These are phyloP conservation scores for Musa beccarii DNA, from an alignment of 176 grass and related monocot genomes.

Conservation along the genomic window DNA sequence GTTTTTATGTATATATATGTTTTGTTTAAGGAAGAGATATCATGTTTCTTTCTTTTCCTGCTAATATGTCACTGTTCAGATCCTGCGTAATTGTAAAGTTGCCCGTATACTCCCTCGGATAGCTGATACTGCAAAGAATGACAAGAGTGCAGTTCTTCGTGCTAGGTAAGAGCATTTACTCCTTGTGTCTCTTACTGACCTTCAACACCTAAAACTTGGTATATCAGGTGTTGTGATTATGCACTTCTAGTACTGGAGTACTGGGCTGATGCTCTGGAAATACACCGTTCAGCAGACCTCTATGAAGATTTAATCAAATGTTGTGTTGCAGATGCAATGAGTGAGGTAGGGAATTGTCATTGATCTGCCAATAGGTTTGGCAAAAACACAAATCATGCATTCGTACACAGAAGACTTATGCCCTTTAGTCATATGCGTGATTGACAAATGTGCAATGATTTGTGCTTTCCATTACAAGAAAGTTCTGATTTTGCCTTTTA, in stretches of 20 bases:
- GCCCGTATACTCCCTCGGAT: conserved; percentile 72
- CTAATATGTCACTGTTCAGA: conserved; percentile 35
- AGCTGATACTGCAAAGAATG: conserved; percentile 74
- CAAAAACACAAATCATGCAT: background rate
- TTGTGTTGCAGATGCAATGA: conserved; percentile 97
- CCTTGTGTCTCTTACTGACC: background rate
- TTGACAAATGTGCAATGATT: background rate
- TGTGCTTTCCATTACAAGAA: no score
- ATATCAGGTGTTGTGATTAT: conserved; percentile 87
- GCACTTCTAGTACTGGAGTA: conserved; percentile 81
- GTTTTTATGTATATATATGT: background rate
- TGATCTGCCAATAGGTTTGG: background rate
- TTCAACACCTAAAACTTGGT: background rate
- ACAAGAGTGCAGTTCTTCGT: conserved; percentile 74
- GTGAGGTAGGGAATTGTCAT: conserved; percentile 47
- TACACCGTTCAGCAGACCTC: conserved; percentile 82
- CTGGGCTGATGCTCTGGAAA: conserved; percentile 96
- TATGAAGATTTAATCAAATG: conserved; percentile 97
- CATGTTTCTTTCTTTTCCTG: conserved; percentile 20
- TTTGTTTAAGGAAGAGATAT: conserved; percentile 9
- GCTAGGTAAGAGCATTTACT: conserved; percentile 51
- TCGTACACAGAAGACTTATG: background rate
- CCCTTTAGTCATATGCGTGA: background rate
- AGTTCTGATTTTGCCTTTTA: no score
- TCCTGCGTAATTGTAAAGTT: conserved; percentile 84